Base-by-base conservation (phyloP, 345 rosid genomes). In the Acer campestre region DNA sequence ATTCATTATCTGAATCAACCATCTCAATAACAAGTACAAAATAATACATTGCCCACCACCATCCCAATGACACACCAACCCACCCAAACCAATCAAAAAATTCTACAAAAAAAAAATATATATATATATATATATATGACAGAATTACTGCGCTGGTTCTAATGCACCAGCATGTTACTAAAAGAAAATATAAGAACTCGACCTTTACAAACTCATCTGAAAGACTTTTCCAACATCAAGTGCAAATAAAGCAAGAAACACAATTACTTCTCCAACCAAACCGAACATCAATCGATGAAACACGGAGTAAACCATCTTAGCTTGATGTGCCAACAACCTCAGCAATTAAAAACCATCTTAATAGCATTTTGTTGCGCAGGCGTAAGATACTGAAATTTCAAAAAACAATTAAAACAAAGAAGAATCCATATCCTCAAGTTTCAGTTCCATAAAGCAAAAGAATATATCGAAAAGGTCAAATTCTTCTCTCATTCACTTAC, bases 361-460 rank as follows among this genome's bases (percentile, higher is more conserved):
- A 93, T 85, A 78, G 86, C 92, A 75, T 82, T 73, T 42, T 76
- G 87, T 77, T 93, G 92, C 35, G 85, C 79, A 46, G 25, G 77
- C 35, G 88, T 85, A 80, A 95, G 85, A 70, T 84, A 74, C 97
- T 95, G 88, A 82, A 77, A 29, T 61, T 70, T 73, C 78, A 65
- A 71, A 68, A 77, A 0, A 31, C 38, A 31, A 61, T 56, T 56
- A 17, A 59, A 59, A 25, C 76, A 61, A 78, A 74, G 12, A 9
- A 22, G 13, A 22, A 61, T 61, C 40, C 23, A 1, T 2, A 61
- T 29, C 8, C 3, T 29, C 13, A 2, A 29, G 61, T 51, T 68
- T 20, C 7, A 44, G 10, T 46, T 14, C 44, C 23, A 17, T 44
- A 46, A 0, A 7, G 11, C 29, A 18, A 63, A 74, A 7, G 44